Evolutionary conservation across 2,329 filamentous ascomycete genomes (phyloP), one percentile per base, ranked within the genome.

Genomic region (Gaeumannomyces tritici): DNA sequence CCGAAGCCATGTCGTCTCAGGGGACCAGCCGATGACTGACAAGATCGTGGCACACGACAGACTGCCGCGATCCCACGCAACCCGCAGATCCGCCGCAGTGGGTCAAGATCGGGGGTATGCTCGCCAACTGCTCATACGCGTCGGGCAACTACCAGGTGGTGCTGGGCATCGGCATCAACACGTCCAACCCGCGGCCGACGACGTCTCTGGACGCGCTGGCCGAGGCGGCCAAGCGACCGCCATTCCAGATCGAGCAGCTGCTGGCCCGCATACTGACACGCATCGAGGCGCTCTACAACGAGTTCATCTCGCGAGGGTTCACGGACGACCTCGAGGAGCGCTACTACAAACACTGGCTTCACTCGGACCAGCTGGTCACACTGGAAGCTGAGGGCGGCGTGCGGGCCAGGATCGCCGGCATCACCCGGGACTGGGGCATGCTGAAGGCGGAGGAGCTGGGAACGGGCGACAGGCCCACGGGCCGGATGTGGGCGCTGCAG

Each of bases 401-500:
- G 4, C 84, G 82, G 64, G 93, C 91, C 21, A 80, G 85, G 58
- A 89, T 99, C 35, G 83, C 90, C 70, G 95, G 95, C 0, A 95
- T 99, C 66, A 96, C 92, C 6, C 78, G 83, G n/a, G 91, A 98
- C 73, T 97, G 91, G 87, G 95, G 95, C 0, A 78, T 98, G 73
- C 71, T 99, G 66, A 81, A 88, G 66, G 95, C 88, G 0, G 90
- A 97, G 74, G 93, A 98, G 79, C 74, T 96, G 61, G 88, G 87
- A 3, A 83, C 80, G 73, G 83, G 89, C 63, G 91, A 91, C 65
- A 79, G 87, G 61, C 78, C 81, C 2, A 96, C 90, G 0, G 93
- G 93, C 0, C 89, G 83, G 74, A 79, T 89, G 60, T 93, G 89
- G 83, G 85, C 89, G 68, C 75, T 99, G 75, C 93, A 97, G 79